Evolutionary conservation across 768 basidiomycete genomes (phyloP), one percentile per base, ranked within the genome.

Genomic region (Amanita inopinata): DNA sequence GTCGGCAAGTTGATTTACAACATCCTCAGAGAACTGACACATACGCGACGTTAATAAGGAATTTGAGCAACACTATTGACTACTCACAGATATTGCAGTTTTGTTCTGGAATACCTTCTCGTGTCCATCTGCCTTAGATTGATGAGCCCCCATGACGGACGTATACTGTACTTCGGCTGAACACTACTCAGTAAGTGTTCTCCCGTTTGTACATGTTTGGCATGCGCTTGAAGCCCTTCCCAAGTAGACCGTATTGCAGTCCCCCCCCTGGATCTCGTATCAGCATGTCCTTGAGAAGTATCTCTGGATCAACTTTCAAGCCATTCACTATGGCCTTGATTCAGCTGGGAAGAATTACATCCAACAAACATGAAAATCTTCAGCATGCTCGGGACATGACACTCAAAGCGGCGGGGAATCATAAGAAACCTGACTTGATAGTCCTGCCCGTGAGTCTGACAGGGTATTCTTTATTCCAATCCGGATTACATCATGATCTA

Each of bases 241-340:
- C n/a, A n/a, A n/a, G n/a, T n/a, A n/a, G n/a, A n/a, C n/a, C n/a
- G n/a, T n/a, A n/a, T n/a, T n/a, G n/a, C n/a, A n/a, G n/a, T n/a
- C n/a, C n/a, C n/a, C n/a, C n/a, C n/a, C n/a, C n/a, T n/a, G n/a
- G n/a, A n/a, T n/a, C n/a, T n/a, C n/a, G n/a, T n/a, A n/a, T n/a
- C 36, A 37, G 17, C 19, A 44, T 44, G 43, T 11, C 34, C 7
- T 31, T 44, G 20, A 11, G 25, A 14, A 44, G 24, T n/a, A 18
- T 19, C 15, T 14, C 43, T 10, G 7, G n/a, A n/a, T n/a, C 33
- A 14, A 35, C 22, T 9, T 70, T 87, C 58, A 80, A 76, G 51
- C 70, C 79, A 2, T 97, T 97, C 63, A 82, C 71, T 14, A 71
- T 99, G 40, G 90, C 93, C 0, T 70, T 97, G 34, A 76, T 97